Base-by-base conservation (phyloP, 1,284 basidiomycete genomes). In the Irpex sp. region DNA sequence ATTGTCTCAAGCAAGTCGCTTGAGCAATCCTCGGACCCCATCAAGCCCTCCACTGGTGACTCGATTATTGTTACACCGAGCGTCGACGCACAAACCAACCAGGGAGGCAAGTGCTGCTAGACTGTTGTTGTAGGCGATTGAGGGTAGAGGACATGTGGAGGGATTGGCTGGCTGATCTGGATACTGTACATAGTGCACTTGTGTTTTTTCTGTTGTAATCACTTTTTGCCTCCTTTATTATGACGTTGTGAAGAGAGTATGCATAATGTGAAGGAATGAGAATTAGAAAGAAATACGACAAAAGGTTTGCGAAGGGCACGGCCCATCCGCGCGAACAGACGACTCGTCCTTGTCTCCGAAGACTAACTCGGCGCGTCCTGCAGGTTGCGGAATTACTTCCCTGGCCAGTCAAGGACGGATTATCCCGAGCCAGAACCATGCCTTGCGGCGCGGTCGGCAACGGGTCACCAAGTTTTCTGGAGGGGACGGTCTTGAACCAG, bases 1-100 rank as follows among this genome's bases (percentile, higher is more conserved):
- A 94, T 97, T 73, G 94, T 95, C 55, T 97, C 95, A 57, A 92
- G 87, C 83, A 92, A 90, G 76, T 81, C 93, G 43, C 87, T 97
- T 66, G 95, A 97, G 72, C 89, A 91, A 65, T 90, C 90, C 57
- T 82, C 82, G 60, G 87, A 89, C 69, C 79, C 83, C 60, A 89
- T 92, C 77, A 86, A 83, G 74, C 89, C 89, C 17, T 80, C 84
- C 3, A 81, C 83, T 39, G 88, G 88, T 61, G 88, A 89, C 71
- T 87, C 89, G 59, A 90, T 95, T 76, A 88, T 85, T 35, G 90
- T 95, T 65, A 86, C 86, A 51, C 88, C 86, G 56, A 78, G 75
- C 63, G 77, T 82, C 11, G 83, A 84, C 66, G 68, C 77, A 21
- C 72, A 73, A 65, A 66, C 71, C 62, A 72, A 74, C 72, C 67